These are phyloP conservation scores for Pharnaceum exiguum DNA, from an alignment of 148 eudicot genomes.

Conservation along the genomic window DNA sequence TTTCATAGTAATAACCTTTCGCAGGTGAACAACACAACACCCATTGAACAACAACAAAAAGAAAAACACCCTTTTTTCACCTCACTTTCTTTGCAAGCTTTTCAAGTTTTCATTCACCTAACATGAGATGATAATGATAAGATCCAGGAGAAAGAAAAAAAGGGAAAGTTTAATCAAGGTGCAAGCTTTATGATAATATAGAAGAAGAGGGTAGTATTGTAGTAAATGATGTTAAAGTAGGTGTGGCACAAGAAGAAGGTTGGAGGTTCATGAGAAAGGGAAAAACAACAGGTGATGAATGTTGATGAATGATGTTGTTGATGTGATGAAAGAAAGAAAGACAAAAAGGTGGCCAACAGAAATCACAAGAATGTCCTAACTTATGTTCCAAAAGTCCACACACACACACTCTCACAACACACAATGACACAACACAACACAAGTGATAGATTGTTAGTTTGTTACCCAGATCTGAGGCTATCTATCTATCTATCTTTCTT, in stretches of 20 bases:
- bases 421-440: no score
- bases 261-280: slow-evolving; percentile 19
- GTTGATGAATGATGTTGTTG: no score
- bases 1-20: no score
- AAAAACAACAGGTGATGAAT: slow-evolving; percentile 8
- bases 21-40: no score
- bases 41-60: neutral
- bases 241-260: neutral
- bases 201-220: neutral
- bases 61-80: neutral
- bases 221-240: no score
- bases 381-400: slow-evolving; percentile 5
- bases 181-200: neutral
- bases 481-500: neutral
- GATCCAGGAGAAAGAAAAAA: slow-evolving; percentile 19
- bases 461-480: slow-evolving; percentile 38
- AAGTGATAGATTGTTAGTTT: no score
- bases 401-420: no score
- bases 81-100: neutral
- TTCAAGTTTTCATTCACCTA: slow-evolving; percentile 4
- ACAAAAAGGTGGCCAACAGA: slow-evolving; percentile 23
- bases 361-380: slow-evolving; percentile 26
- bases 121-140: no score
- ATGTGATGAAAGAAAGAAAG: no score
- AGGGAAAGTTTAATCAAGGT: slow-evolving; percentile 3